These are phyloP conservation scores for Nymphaea thermarum DNA, from an alignment of 164 flowering plant genomes.

Conservation along the genomic window DNA sequence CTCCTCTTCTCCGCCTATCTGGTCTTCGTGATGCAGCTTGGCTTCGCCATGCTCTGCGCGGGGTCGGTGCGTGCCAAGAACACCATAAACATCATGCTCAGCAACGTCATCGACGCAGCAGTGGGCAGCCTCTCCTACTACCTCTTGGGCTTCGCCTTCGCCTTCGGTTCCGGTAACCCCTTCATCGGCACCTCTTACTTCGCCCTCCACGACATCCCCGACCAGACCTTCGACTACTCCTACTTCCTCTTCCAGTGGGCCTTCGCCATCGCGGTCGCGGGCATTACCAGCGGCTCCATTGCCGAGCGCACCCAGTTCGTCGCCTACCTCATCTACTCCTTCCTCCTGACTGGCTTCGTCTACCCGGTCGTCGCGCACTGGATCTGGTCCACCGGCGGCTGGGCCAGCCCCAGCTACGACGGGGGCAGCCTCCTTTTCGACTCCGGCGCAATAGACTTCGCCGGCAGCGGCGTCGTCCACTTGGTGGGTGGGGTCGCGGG, in stretches of 20 bases:
- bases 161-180: constrained; percentile 37
- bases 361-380: constrained; percentile 69
- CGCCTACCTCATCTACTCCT: constrained; percentile 55
- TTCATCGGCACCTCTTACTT: constrained; percentile 49
- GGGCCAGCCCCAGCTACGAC: constrained; percentile 32
- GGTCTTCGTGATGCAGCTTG: constrained; percentile 69
- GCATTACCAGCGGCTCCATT: constrained; percentile 72
- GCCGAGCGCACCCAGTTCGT: constrained; percentile 75
- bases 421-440: constrained; percentile 22
- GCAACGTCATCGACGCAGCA: constrained; percentile 64
- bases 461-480: constrained; percentile 54
- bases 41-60: constrained; percentile 79
- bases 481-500: constrained; percentile 61
- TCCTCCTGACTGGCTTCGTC: constrained; percentile 60
- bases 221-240: constrained; percentile 31
- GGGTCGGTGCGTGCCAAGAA: constrained; percentile 72
- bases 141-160: constrained; percentile 71
- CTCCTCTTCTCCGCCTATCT: constrained; percentile 54
- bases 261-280: constrained; percentile 71
- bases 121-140: constrained; percentile 60
- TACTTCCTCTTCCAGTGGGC: constrained; percentile 78
- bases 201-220: constrained; percentile 37
- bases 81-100: constrained; percentile 69
- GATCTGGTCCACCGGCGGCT: constrained; percentile 57
- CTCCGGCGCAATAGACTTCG: constrained; percentile 57